phyloP scores from a whole-genome alignment of 1,284 basidiomycete species.

The Ceratobasidium sp. region DNA sequence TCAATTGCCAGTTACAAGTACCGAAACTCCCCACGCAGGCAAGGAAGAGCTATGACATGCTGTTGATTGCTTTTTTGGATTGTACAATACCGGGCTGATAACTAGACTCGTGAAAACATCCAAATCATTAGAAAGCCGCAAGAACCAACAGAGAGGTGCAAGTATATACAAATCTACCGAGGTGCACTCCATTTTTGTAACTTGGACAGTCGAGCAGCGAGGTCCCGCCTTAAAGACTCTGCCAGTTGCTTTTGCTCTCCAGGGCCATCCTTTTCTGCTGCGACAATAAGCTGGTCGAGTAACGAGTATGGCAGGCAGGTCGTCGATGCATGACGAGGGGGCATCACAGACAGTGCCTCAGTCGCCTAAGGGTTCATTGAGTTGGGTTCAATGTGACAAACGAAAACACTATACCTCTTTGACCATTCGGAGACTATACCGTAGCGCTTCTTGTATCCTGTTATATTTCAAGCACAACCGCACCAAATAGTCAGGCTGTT shows the following conservation, averaged over 20 bases:
- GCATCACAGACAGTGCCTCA: slow-evolving; percentile 65
- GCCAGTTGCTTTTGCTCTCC: slow-evolving; percentile 50
- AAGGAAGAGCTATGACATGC: slow-evolving; percentile 33
- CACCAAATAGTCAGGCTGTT: slow-evolving; percentile 83
- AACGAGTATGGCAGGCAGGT: slow-evolving; percentile 88
- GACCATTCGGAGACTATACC: slow-evolving; percentile 75
- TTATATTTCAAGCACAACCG: slow-evolving; percentile 80
- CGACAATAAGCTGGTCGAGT: slow-evolving; percentile 84
- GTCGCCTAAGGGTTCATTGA: slow-evolving; percentile 62
- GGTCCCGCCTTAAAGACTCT: slow-evolving; percentile 40
- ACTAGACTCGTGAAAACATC: not conserved
- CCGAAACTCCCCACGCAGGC: slow-evolving; percentile 7
- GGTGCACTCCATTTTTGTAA: slow-evolving; percentile 43
- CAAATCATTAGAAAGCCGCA: not conserved
- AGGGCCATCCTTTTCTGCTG: slow-evolving; percentile 66
- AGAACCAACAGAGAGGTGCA: slow-evolving; percentile 19
- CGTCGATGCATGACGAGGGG: slow-evolving; percentile 65
- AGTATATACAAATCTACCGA: slow-evolving; percentile 6
- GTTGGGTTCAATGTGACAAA: slow-evolving; percentile 44
- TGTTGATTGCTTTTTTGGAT: not conserved
- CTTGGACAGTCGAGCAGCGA: slow-evolving; percentile 42
- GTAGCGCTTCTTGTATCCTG: slow-evolving; percentile 79
- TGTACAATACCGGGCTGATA: slow-evolving; percentile 7
- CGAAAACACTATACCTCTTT: slow-evolving; percentile 65
- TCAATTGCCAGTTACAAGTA: slow-evolving; percentile 15